A percentile compares a stretch with the other conserved stretches of the same genome.
Conservation (phyloP, 163 green algal genomes). For the Scenedesmus sp. region DNA sequence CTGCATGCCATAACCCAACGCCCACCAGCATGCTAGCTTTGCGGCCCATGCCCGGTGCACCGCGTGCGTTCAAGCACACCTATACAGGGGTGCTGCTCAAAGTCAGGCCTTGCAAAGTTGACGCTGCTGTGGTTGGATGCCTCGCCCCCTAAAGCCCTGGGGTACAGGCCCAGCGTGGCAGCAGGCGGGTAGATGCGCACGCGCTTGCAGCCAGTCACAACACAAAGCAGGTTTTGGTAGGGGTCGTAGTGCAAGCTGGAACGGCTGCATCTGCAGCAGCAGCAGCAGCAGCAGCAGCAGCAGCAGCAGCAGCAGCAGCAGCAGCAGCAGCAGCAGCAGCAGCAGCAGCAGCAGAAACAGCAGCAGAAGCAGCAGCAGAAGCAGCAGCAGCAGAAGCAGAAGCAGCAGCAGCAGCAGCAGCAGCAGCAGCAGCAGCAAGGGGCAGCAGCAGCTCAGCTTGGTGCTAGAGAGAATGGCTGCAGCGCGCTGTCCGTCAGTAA, state of each 20-base stretch:
- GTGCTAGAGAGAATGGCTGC: no score
- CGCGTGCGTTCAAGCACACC: constrained; percentile 12
- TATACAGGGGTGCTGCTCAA: constrained; percentile 66
- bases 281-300: background rate
- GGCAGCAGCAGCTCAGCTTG: no score
- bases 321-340: background rate
- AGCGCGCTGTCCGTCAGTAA: no score
- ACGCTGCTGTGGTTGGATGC: constrained; percentile 74
- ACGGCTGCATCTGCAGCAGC: constrained; percentile 40
- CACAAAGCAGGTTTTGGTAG: constrained; percentile 82
- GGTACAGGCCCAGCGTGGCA: constrained; percentile 61
- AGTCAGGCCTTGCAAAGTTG: constrained; percentile 67
- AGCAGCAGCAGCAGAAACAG: background rate
- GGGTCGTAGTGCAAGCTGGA: constrained; percentile 84
- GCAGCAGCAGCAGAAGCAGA: no score
- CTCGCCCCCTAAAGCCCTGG: constrained; percentile 66
- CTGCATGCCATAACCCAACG: no score
- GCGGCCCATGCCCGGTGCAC: no score
- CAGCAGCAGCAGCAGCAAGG: no score
- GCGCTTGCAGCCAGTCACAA: constrained; percentile 75
- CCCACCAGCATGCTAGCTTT: no score
- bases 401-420: background rate
- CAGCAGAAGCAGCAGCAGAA: no score
- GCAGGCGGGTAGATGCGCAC: constrained; percentile 68
- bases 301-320: no score